Percentiles rank a stretch among this genome's conserved stretches.
Conservation (phyloP, 352 stramenopile species). For the Lagenidium giganteum region DNA sequence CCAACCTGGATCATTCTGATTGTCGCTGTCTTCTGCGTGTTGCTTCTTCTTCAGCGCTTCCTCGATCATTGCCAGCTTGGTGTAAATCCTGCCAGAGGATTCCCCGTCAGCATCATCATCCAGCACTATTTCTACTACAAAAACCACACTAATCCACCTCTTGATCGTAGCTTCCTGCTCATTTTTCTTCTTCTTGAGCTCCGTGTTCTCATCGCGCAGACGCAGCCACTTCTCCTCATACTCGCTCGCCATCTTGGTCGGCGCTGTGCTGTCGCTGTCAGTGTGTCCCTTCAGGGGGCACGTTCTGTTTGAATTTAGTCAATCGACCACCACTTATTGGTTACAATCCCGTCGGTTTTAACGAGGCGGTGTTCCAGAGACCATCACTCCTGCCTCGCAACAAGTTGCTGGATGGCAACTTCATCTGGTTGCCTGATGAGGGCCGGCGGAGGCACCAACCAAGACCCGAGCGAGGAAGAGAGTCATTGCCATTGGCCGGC, state of each 20-base stretch:
- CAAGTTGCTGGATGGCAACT: no score
- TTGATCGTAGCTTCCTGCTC: constrained; percentile 89
- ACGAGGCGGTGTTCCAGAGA: no score
- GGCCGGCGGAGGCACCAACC: no score
- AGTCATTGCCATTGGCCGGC: no score
- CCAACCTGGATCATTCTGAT: constrained; percentile 58
- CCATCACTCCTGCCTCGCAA: no score
- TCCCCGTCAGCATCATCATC: constrained; percentile 1
- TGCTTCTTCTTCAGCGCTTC: constrained; percentile 78
- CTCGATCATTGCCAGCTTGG: constrained; percentile 86
- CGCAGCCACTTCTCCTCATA: constrained; percentile 85
- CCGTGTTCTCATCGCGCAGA: constrained; percentile 79
- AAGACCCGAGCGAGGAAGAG: no score
- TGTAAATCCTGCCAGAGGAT: constrained; percentile 65
- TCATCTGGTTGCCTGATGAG: no score
- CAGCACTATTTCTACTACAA: no score
- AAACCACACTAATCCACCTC: constrained; percentile 23
- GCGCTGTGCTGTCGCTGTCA: neutral
- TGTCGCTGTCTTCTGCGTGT: constrained; percentile 36
- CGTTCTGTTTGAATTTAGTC: no score
- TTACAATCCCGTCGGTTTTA: no score
- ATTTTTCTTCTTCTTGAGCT: constrained; percentile 90
- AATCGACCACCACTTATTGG: no score
- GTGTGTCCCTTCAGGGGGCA: no score
- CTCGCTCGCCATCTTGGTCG: constrained; percentile 35